Base-by-base conservation (phyloP, 1,139 yeast species). In the Suhomyces maxii region DNA sequence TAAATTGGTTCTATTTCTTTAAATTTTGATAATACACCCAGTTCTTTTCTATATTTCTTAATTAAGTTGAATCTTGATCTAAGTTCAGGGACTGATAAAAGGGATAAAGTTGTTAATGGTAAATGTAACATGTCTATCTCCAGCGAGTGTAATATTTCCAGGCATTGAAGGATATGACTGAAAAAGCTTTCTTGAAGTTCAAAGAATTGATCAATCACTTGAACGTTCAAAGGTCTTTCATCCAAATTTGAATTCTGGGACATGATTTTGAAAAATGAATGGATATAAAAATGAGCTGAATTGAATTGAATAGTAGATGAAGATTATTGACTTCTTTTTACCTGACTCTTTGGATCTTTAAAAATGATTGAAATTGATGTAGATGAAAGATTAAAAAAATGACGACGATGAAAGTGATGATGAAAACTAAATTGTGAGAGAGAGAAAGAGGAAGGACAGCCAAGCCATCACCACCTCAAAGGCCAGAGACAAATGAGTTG, bases 41-140 rank as follows among this genome's bases (percentile, higher is more conserved):
- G 38, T 37, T 52, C 47, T 7, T 33, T 36, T 30, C 48, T 46
- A 42, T 50, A 53, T 44, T 50, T 52, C 37, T 43, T 45, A 30
- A 53, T 46, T 13, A 53, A 41, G 11, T 44, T 41, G 26, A 34
- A 44, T 5, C 56, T 37, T 11, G 47, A 40, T 28, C 41, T 34
- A 32, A 52, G 37, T 37, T 50, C 51, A 8, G 34, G 23, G 6
- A 48, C 26, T 28, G 50, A 46, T 13, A 47, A 50, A 18, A 45
- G 35, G 7, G 31, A 33, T 13, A 44, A 32, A 34, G 26, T 13
- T 35, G 18, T 31, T 39, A 51, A 34, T 26, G 46, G 42, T 10
- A 42, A 36, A 23, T 38, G 25, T 32, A 51, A 38, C 30, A 42
- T n/a, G 6, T 40, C 26, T 6, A 52, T 44, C 26, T 48, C 44